Evolutionary conservation across 2,329 filamentous ascomycete genomes (phyloP), one percentile per base, ranked within the genome.

Genomic region (Tolypocladium endophyticum): DNA sequence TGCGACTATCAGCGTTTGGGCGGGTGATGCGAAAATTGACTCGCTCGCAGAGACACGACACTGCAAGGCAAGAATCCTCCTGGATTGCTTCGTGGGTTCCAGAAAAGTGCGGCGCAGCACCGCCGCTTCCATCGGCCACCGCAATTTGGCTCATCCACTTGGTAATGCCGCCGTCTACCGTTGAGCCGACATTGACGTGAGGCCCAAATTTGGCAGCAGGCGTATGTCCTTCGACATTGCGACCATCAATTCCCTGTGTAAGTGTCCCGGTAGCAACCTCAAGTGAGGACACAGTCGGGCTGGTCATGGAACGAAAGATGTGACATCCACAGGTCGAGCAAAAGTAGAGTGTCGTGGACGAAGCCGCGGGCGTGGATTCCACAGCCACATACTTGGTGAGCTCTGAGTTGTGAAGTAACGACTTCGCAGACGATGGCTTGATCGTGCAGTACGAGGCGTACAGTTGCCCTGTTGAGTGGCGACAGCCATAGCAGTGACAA

Each of bases 21-120:
- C 78, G 79, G 5, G 79, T 80, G 65, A 89, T 77, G 65, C 73
- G 76, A 68, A 88, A 83, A 16, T 76, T 68, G 16, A 88, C 76
- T 2, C 75, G 78, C 5, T 75, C 62, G 54, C 68, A 71, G 18
- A 56, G 62, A 61, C 73, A 76, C 3, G 67, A 58, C 0, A 69
- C 72, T 1, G 58, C 54, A 3, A 70, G 65, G 8, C 35, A n/a
- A 25, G 47, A 18, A n/a, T 30, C 57, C 5, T 3, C 57, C 5
- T 1, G 36, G 18, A 20, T 16, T 33, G 25, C n/a, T 38, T 35
- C 30, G 14, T 3, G 11, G 3, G 20, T 11, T 6, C 7, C 41
- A 20, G 20, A 4, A n/a, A 18, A 3, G 23, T 50, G 41, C 39
- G 9, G 23, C 11, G n/a, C 3, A 9, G 8, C 20, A 16, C 12